Percentiles rank a stretch among this genome's conserved stretches.
phyloP scores from a whole-genome alignment of 176 grass and related monocot genomes.

The Phoenix dactylifera region DNA sequence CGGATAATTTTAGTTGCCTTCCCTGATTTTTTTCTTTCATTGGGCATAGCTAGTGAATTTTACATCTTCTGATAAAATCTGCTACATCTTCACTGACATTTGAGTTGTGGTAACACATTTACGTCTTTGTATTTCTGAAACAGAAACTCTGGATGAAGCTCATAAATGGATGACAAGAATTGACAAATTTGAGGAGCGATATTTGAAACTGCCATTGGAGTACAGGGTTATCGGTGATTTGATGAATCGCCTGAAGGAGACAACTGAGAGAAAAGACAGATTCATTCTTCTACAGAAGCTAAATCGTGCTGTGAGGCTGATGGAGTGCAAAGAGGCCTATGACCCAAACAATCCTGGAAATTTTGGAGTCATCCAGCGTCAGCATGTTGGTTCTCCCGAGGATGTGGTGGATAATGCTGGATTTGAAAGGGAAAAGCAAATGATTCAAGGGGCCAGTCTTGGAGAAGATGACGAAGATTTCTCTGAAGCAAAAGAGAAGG shows the following conservation, averaged over 20 bases:
- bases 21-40: too few species aligned
- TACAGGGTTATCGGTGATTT: conserved; percentile 88
- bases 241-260: conserved; percentile 75
- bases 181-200: conserved; percentile 66
- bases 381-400: conserved; percentile 64
- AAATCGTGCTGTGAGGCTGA: conserved; percentile 66
- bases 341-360: conserved; percentile 74
- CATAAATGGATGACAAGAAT: conserved; percentile 81
- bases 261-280: conserved; percentile 57
- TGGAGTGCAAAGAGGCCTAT: conserved; percentile 81
- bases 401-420: conserved; percentile 55
- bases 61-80: not conserved
- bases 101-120: too few species aligned
- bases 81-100: not conserved
- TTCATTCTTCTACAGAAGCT: conserved; percentile 84
- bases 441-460: conserved; percentile 39
- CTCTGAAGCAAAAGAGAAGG: conserved; percentile 56
- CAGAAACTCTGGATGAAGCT: conserved; percentile 82
- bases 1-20: too few species aligned
- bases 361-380: conserved; percentile 75
- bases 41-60: too few species aligned
- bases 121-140: not conserved
- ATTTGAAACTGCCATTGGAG: conserved; percentile 70
- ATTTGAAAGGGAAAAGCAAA: conserved; percentile 69
- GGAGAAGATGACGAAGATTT: conserved; percentile 59